Percentiles rank a stretch among this genome's conserved stretches.
These are phyloP conservation scores for Curvularia sp. DNA, from an alignment of 2,329 filamentous ascomycete species.

Conservation along the genomic window DNA sequence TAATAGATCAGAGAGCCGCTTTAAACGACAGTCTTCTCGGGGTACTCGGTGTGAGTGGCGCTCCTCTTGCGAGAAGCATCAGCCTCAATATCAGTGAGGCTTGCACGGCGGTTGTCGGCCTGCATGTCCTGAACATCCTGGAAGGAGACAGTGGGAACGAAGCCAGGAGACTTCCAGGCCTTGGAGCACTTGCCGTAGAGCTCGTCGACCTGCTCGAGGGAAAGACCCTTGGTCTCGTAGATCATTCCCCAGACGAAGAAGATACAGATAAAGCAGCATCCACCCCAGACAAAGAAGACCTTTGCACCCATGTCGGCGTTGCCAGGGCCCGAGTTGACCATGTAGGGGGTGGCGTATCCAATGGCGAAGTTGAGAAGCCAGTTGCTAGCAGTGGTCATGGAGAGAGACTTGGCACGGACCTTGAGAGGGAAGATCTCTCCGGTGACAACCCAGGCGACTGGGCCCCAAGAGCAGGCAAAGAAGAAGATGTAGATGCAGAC, in stretches of 20 bases:
- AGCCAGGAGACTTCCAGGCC: constrained; percentile 73
- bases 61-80: constrained; percentile 46
- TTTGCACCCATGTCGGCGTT: constrained; percentile 69
- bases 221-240: constrained; percentile 80
- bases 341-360: constrained; percentile 69
- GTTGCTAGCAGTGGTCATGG: constrained; percentile 64
- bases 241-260: constrained; percentile 79
- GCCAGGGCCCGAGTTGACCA: constrained; percentile 65
- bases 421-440: constrained; percentile 56
- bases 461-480: constrained; percentile 81
- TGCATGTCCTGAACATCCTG: constrained; percentile 45
- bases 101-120: constrained; percentile 38
- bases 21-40: constrained; percentile 27
- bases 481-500: constrained; percentile 79
- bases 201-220: constrained; percentile 80
- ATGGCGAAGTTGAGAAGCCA: constrained; percentile 63
- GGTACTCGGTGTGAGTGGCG: constrained; percentile 39
- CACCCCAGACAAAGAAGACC: constrained; percentile 65
- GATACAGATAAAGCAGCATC: constrained; percentile 60
- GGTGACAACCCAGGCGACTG: constrained; percentile 70
- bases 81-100: constrained; percentile 43
- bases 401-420: constrained; percentile 57
- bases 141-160: constrained; percentile 63
- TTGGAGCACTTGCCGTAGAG: constrained; percentile 75
- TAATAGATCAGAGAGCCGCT: no score